phyloP scores from a whole-genome alignment of 73 alveolate genomes.

The Paramecium caudatum region DNA sequence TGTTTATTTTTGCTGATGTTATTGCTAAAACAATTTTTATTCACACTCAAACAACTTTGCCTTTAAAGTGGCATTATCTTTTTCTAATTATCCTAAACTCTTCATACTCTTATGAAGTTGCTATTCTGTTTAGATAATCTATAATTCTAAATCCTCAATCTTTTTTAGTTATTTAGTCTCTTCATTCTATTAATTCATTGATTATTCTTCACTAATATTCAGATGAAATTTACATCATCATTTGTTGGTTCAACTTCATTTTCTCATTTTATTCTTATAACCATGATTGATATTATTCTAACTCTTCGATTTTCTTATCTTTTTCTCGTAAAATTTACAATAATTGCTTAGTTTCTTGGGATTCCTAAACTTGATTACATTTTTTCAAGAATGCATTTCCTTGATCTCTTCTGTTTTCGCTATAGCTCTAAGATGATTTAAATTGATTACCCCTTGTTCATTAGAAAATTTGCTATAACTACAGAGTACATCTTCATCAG shows the following conservation, averaged over 20 bases:
- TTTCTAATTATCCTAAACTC: slow-evolving; percentile 28
- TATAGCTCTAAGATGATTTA: background rate
- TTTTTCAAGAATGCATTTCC: slow-evolving; percentile 14
- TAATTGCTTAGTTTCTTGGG: background rate
- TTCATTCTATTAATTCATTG: background rate
- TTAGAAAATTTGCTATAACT: slow-evolving; percentile 68
- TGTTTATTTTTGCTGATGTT: background rate
- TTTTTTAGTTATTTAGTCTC: background rate
- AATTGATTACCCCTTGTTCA: slow-evolving; percentile 25
- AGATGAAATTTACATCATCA: slow-evolving; percentile 59
- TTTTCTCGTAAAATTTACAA: background rate
- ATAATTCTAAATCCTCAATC: slow-evolving; percentile 25
- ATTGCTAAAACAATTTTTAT: background rate
- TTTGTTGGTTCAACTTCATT: background rate
- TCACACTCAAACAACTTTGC: slow-evolving; percentile 41
- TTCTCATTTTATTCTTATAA: slow-evolving; percentile 53
- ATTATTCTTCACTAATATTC: slow-evolving; percentile 53
- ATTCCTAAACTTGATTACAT: slow-evolving; percentile 19
- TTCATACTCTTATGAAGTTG: slow-evolving; percentile 39
- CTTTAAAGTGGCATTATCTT: slow-evolving; percentile 43
- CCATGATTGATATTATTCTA: slow-evolving; percentile 27
- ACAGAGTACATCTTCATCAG: slow-evolving; percentile 63
- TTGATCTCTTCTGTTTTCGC: background rate
- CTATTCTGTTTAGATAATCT: slow-evolving; percentile 8
- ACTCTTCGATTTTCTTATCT: slow-evolving; percentile 18